Base-by-base conservation (phyloP, 768 basidiomycete species). In the Arthromyces matolae region DNA sequence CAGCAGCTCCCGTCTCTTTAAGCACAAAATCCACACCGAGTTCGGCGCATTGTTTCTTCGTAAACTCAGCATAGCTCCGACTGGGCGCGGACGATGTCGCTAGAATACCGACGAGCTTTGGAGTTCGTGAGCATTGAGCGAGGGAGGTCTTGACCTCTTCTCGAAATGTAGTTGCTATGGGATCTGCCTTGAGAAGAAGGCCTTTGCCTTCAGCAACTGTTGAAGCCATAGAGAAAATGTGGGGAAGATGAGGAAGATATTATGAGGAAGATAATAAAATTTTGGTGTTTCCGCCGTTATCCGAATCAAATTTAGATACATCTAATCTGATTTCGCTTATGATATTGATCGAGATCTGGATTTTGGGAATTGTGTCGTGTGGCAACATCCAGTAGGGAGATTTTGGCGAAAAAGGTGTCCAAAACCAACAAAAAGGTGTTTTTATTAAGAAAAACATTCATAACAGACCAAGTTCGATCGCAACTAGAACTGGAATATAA, bases 21-120 rank as follows among this genome's bases (percentile, higher is more conserved):
- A 99, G 73, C 42, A 89, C 83, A 63, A 93, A 99, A 28, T 84
- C 79, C 42, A 99, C 83, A 0, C 93, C 94, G 23, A 98, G 76
- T 29, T 81, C 84, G 33, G 87, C 81, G 65, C 96, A 98, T 57
- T 94, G 91, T 63, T 85, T 93, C 62, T 76, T 76, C 24, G 96
- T 97, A 64, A 96, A 97, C 50, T 94, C 84, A 7, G 92, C 86
- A 59, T 95, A 95, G 57, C 76, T 79, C 55, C 76, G 80, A 65
- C 88, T 90, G 0, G 91, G 90, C 6, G 80, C 80, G 4, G 84
- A 83, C 1, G 84, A 79, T 1, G 93, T 95, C 0, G 90, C 86
- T 20, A 99, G 76, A 57, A 98, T 95, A 2, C 94, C 95, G 42
- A 97, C 84, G 22, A 99, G 76, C 60, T 83, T 89, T 3, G 93